Conservation (phyloP, 2,329 filamentous ascomycete genomes). For the Clonostachys sp. region DNA sequence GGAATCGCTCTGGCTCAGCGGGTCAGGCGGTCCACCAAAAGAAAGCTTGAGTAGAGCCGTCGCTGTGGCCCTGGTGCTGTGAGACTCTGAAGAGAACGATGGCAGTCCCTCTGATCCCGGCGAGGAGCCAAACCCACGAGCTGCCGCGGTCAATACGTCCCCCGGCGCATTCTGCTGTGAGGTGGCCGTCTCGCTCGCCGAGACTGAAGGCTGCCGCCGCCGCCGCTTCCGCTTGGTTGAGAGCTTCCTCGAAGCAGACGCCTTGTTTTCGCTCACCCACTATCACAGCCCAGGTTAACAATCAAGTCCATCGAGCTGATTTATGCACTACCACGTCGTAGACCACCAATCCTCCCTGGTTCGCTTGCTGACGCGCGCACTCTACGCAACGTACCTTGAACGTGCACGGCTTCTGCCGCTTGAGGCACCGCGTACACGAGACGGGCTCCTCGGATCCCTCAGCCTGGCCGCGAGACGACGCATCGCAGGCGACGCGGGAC, state of each 20-base stretch:
- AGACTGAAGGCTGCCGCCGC: constrained; percentile 4
- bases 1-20: constrained; percentile 3
- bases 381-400: constrained; percentile 14
- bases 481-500: constrained; percentile 22
- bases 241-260: constrained; percentile 1
- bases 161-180: not conserved
- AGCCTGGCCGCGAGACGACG: constrained; percentile 6
- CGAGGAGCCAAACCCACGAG: not conserved
- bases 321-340: not conserved
- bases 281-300: constrained; percentile 2
- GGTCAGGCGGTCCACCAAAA: not conserved
- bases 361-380: not conserved
- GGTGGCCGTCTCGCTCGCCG: constrained; percentile 5
- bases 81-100: not conserved
- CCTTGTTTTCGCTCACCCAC: constrained; percentile 18
- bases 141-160: not conserved
- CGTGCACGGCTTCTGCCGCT: constrained; percentile 16
- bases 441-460: constrained; percentile 55
- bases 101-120: not conserved
- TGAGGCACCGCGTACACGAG: constrained; percentile 58
- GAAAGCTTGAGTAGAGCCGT: no score
- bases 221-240: constrained; percentile 5
- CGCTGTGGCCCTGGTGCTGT: not conserved
- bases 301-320: not conserved
- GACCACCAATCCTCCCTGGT: not conserved